phyloP scores from a whole-genome alignment of 176 grass and related monocot species.

The Ensete ventricosum region DNA sequence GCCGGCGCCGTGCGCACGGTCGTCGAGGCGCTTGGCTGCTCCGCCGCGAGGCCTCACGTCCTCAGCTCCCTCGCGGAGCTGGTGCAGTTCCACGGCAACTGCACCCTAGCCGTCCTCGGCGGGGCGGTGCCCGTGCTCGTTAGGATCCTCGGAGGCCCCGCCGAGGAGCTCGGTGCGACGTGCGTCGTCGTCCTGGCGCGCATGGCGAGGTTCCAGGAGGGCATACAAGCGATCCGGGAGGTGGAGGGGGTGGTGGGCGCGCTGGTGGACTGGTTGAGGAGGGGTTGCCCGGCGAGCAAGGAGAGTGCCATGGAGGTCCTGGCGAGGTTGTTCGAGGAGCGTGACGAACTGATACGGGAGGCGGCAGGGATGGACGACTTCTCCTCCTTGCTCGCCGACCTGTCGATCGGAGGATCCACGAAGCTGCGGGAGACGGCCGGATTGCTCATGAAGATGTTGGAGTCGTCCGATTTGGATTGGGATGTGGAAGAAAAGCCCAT shows the following conservation, averaged over 20 bases:
- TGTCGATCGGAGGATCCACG: conserved; percentile 3
- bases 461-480: conserved; percentile 1
- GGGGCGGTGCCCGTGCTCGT: conserved; percentile 10
- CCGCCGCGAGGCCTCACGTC: conserved; percentile 1
- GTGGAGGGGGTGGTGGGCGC: neutral
- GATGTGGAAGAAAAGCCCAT: neutral
- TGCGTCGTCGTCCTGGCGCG: neutral
- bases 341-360: neutral
- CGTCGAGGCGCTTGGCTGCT: neutral
- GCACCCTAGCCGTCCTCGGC: conserved; percentile 11
- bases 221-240: conserved; percentile 4
- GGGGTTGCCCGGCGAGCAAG: neutral
- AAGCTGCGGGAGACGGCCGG: conserved; percentile 12
- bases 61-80: conserved; percentile 17
- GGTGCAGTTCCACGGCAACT: conserved; percentile 13
- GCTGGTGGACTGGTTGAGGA: conserved; percentile 2
- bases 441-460: conserved; percentile 9
- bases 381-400: neutral
- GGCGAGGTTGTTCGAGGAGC: conserved; percentile 5
- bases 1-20: conserved; percentile 8
- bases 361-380: neutral
- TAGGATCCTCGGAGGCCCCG: neutral
- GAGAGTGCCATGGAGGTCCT: conserved; percentile 16
- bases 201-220: conserved; percentile 19
- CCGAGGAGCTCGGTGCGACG: conserved; percentile 1